Evolutionary conservation across 495 filamentous ascomycete species (phyloP), one percentile per base, ranked within the genome.

Genomic region (Physcia stellaris): DNA sequence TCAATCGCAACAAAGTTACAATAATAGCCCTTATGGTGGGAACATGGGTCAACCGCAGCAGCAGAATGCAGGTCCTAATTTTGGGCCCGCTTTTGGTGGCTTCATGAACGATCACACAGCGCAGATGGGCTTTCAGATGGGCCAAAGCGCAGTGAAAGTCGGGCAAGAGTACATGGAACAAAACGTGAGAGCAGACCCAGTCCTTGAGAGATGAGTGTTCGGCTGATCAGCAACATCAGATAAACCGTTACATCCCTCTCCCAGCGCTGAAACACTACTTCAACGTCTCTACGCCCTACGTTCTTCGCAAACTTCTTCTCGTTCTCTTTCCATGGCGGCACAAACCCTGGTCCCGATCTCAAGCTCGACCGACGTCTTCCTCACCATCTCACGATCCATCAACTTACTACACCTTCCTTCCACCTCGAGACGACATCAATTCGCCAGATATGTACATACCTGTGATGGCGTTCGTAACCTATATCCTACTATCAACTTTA

Each of bases 391-490:
- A 11, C 13, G 31, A 35, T 24, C 22, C 27, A 12, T 35, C 48
- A 7, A 71, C 70, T 35, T 70, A 70, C 48, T 80, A 79, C 30
- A 83, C 83, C 71, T 96, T 85, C 60, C 70, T 95, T 6, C 86
- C 90, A 7, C 90, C 90, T n/a, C 72, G 88, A 34, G 88, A 96
- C 54, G 90, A 99, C 55, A 68, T 95, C 56, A 99, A 99, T 59
- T 87, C 84, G 33, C 90, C 92, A 4, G 90, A 99, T 62, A 94
- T 96, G 84, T 99, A 99, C 68, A 96, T 99, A 47, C 90, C 90
- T 21, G 62, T 68, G 32, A 68, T 68, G 69, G 87, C 90, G 4
- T 65, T 99, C 36, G 84, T 96, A 32, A 99, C 92, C 16, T 99
- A 99, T 62, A 90, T 96, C 48, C 81, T 96, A 16, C 68, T 99